Evolutionary conservation across 108 stramenopile species (phyloP), one percentile per base, ranked within the genome.

Genomic region (Fistulifera solaris): DNA sequence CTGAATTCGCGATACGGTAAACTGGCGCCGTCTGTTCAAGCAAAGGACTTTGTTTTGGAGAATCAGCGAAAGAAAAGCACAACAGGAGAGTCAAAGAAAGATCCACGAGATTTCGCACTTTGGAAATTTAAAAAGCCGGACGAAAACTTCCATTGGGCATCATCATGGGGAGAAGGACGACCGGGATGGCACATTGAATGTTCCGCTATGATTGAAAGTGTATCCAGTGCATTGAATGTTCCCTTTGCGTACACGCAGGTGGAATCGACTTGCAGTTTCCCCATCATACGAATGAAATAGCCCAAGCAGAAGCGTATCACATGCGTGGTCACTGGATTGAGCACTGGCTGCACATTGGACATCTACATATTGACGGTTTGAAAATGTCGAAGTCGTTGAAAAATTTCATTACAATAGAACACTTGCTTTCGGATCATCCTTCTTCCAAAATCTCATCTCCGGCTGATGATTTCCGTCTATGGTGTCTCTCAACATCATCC

Each of bases 101-200:
- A 91, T 73, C 71, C 79, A n/a, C 58, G 91, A 24, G 99, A 99
- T 71, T 99, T 99, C 77, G 94, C 81, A n/a, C 71, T 99, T 13
- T 99, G 99, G 99, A 99, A 99, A 70, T 54, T 62, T 27, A 66
- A 69, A 52, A 75, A 78, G 27, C 23, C 54, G 22, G 75, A 68
- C 1, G 64, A 75, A 40, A 58, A 52, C 0, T 54, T 87, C n/a
- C 70, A 61, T 27, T 99, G 96, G 91, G 42, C 56, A 14, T 83
- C 87, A 8, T 95, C 96, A 3, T n/a, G n/a, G n/a, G 98, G 95
- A 94, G 97, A 96, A 25, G 99, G 99, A 4, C 72, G 97, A 43
- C 97, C 99, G 4, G 99, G 99, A 1, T 99, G 97, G 99, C 99
- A 99, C 62, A 97, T 99, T 43, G 97, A 98, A 74, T 99, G 97